These are phyloP conservation scores for Tricholoma saponaceum DNA, from an alignment of 768 basidiomycete species.

Conservation along the genomic window DNA sequence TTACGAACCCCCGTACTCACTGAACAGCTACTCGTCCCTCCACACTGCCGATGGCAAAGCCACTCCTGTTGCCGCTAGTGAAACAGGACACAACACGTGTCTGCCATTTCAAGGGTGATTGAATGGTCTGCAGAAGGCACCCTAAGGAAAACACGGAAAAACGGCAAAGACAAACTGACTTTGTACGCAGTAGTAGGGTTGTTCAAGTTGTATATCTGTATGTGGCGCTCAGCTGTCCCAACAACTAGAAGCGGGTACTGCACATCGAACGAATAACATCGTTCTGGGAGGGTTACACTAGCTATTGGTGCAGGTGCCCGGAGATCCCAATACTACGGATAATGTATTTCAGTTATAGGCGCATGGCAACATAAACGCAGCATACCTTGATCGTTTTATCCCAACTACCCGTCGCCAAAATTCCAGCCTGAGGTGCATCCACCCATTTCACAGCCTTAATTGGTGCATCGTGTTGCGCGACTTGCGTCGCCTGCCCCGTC, in stretches of 20 bases:
- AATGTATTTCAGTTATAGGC: background rate
- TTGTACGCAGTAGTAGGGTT: slow-evolving; percentile 79
- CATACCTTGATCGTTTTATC: slow-evolving; percentile 92
- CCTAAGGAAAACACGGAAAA: background rate
- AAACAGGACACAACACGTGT: slow-evolving; percentile 85
- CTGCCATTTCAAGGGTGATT: slow-evolving; percentile 91
- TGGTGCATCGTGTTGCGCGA: slow-evolving; percentile 89
- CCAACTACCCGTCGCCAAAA: slow-evolving; percentile 94
- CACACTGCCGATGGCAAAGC: slow-evolving; percentile 82
- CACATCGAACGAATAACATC: slow-evolving; percentile 86
- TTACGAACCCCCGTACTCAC: slow-evolving; percentile 46
- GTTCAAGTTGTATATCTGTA: slow-evolving; percentile 83
- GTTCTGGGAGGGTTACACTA: slow-evolving; percentile 76
- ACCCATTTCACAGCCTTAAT: slow-evolving; percentile 82
- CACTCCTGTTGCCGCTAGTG: slow-evolving; percentile 57
- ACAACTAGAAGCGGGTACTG: slow-evolving; percentile 84
- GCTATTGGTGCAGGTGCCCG: slow-evolving; percentile 72
- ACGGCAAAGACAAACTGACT: slow-evolving; percentile 32
- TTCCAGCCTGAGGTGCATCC: slow-evolving; percentile 67
- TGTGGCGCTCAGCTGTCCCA: slow-evolving; percentile 89
- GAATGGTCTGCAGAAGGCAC: slow-evolving; percentile 51
- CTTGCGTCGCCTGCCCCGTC: slow-evolving; percentile 76
- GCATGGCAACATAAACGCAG: slow-evolving; percentile 6
- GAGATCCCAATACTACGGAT: slow-evolving; percentile 85
- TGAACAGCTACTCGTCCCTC: slow-evolving; percentile 95